phyloP scores from a whole-genome alignment of 495 filamentous ascomycete species.

The Xylaria longipes region DNA sequence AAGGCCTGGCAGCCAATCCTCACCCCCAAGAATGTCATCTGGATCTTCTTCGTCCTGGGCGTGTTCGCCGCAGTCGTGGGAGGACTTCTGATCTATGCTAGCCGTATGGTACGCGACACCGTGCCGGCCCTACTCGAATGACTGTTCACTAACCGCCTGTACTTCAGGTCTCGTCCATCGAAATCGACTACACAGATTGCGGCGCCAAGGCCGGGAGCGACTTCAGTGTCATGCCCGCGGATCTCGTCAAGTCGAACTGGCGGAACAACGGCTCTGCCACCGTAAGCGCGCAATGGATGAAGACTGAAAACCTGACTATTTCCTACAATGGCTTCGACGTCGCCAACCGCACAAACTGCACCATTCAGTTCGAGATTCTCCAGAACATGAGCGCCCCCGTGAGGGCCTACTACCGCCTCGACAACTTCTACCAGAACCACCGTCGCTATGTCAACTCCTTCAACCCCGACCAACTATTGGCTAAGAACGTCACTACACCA shows the following conservation, averaged over 20 bases:
- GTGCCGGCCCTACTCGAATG: neutral
- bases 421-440: slow-evolving; percentile 99
- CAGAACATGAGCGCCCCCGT: slow-evolving; percentile 79
- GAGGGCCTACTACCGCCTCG: slow-evolving; percentile 90
- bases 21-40: slow-evolving; percentile 89
- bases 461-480: slow-evolving; percentile 80
- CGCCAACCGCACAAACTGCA: slow-evolving; percentile 57
- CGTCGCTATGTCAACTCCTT: slow-evolving; percentile 92
- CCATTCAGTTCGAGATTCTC: slow-evolving; percentile 76
- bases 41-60: slow-evolving; percentile 85
- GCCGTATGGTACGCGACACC: slow-evolving; percentile 62
- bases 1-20: slow-evolving; percentile 98
- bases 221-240: slow-evolving; percentile 55
- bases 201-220: slow-evolving; percentile 50
- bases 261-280: slow-evolving; percentile 35
- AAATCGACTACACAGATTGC: slow-evolving; percentile 90
- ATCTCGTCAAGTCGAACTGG: slow-evolving; percentile 72
- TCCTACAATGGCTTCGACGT: slow-evolving; percentile 34
- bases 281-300: slow-evolving; percentile 41
- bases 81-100: slow-evolving; percentile 83
- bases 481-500: slow-evolving; percentile 64
- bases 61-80: slow-evolving; percentile 89
- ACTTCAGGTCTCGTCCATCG: slow-evolving; percentile 82
- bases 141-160: slow-evolving; percentile 24
- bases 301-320: slow-evolving; percentile 29